phyloP scores from a whole-genome alignment of 305 asterid species.

The Solanum hybrid region DNA sequence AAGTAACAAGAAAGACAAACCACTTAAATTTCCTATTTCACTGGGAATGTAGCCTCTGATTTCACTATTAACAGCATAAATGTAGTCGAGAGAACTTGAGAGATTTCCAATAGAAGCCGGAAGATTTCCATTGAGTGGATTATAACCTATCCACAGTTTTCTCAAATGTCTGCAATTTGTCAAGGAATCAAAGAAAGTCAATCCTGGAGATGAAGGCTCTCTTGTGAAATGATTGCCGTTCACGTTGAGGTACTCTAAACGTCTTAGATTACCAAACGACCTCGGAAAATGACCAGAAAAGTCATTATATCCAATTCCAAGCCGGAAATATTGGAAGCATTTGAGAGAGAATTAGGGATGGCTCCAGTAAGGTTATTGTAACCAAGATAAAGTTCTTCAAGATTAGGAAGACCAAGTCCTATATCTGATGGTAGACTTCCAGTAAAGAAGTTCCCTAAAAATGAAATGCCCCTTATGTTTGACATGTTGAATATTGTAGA shows the following conservation, averaged over 20 bases:
- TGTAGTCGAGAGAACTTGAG: constrained; percentile 11
- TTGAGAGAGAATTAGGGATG: constrained; percentile 26
- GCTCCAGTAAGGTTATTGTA: constrained; percentile 24
- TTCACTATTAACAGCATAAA: constrained; percentile 8
- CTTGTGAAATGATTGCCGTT: constrained; percentile 10
- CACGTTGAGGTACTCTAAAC: constrained; percentile 9
- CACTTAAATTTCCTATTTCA: constrained; percentile 27
- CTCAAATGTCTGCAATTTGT: constrained; percentile 19
- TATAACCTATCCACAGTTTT: background rate
- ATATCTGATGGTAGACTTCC: constrained; percentile 28
- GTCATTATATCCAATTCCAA: constrained; percentile 2
- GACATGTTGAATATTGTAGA: constrained; percentile 26
- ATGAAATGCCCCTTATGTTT: constrained; percentile 8
- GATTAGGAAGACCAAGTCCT: constrained; percentile 25
- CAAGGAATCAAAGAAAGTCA: constrained; percentile 26
- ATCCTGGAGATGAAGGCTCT: constrained; percentile 8
- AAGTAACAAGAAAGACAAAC: constrained; percentile 8
- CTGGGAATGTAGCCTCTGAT: constrained; percentile 28
- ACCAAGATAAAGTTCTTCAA: constrained; percentile 18
- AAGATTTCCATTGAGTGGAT: constrained; percentile 24
- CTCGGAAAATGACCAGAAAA: constrained; percentile 23
- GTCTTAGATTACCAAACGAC: constrained; percentile 23
- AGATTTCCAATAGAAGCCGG: constrained; percentile 33
- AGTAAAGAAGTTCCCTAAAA: constrained; percentile 11
- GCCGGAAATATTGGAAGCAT: constrained; percentile 15